Evolutionary conservation across 140 eudicot species (phyloP), one percentile per base, ranked within the genome.

Genomic region (Cichorium intybus): DNA sequence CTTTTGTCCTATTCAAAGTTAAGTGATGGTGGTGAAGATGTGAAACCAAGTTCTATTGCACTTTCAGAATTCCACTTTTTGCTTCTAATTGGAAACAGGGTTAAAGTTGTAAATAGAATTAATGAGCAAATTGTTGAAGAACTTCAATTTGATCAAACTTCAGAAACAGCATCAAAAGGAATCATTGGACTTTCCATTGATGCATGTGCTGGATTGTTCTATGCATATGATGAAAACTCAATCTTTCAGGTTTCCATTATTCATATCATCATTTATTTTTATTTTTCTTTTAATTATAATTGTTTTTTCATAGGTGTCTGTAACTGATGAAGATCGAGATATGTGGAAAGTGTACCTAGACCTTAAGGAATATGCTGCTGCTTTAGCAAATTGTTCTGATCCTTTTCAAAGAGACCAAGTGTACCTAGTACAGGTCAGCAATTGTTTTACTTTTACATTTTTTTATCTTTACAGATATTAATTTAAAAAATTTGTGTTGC

Each of bases 321-420:
- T 92, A 57, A 88, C 80, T 58, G 98, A 92, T 70, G 96, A 92
- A 81, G 96, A 95, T 52, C 79, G 95, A 28, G 95, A 88, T 80
- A 92, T 92, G 98, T 92, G 98, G 98, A 92, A 92, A 78, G 98
- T 92, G 50, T 88, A 92, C 56, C 71, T 92, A 65, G 81, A 83
- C 82, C 43, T 92, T 67, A 87, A 87, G 81, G 87, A 80, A 60
- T 92, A 88, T 81, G 85, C 96, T 75, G 89, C 84, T 57, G 98
- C 98, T 65, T 88, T 92, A 72, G 96, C 84, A 7, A 88, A 67
- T 76, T 92, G 98, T 77, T 91, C 93, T 58, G 95, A 92, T 75
- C 86, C 89, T 61, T 88, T 85, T 31, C 96, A 92, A 68, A 85
- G 95, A 79, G 98, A 92, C 75, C 92, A 92, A 85, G 98, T 92